Evolutionary conservation across 441 rosid species (phyloP), one percentile per base, ranked within the genome.

Genomic region (Biscutella auriculata): DNA sequence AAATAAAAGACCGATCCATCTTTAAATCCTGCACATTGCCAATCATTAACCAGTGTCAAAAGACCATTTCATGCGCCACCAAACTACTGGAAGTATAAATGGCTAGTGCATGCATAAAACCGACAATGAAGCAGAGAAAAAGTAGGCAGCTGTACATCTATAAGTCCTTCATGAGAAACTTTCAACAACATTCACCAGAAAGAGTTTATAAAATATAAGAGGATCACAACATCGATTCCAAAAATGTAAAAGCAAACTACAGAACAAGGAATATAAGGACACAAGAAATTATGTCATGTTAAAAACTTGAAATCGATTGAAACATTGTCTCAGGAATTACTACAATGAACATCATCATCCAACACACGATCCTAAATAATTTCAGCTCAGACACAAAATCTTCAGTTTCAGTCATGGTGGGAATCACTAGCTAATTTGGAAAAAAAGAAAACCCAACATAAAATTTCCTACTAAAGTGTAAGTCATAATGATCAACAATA

Each of bases 1-100:
- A 48, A 54, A 19, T 32, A 41, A 10, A 48, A 33, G 72, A 55
- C 6, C 1, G 63, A 28, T 55, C 53, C 68, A 62, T 67, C 32
- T 17, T 65, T 10, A 0, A n/a, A 39, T 16, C 63, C 65, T 66
- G 55, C 53, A 42, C 49, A 59, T 59, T 43, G 6, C 9, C 29
- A 52, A 13, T 34, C 42, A 66, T 28, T 21, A 53, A 44, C 14
- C 29, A 52, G 5, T 10, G 43, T 44, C 54, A 65, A 8, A 32
- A 40, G 51, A 50, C 25, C 26, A 49, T 12, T 19, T 41, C 27
- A 19, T 17, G 1, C 15, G 1, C 61, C 34, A 46, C 13, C 37
- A 51, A 51, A 52, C 14, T 23, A 36, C 13, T 47, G 29, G 32
- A 49, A 33, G 19, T 26, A 50, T 25, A 13, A 57, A 11, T 30